Percentiles rank a stretch among this genome's conserved stretches.
These are phyloP conservation scores for Citrus cavaleriei DNA, from an alignment of 345 rosid species.

Conservation along the genomic window DNA sequence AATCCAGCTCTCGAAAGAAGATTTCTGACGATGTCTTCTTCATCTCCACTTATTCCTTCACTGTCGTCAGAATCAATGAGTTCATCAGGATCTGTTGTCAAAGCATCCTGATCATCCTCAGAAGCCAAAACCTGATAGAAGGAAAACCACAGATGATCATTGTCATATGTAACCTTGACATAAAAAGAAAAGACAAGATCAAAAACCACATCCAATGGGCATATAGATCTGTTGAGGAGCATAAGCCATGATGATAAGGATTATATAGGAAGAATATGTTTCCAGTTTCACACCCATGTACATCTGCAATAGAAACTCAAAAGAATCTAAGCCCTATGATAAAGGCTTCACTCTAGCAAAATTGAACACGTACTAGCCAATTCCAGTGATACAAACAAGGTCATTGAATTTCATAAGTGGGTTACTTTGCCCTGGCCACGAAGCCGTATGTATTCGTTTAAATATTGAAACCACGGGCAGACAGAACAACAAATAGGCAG, in stretches of 20 bases:
- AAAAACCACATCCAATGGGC: neutral
- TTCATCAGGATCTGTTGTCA: constrained; percentile 99
- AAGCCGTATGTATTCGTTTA: neutral
- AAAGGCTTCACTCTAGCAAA: neutral
- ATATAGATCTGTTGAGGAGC: neutral
- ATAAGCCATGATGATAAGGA: neutral
- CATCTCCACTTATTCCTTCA: constrained; percentile 94
- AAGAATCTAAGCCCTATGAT: neutral
- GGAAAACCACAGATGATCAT: constrained; percentile 13
- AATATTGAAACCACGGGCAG: neutral
- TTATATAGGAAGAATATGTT: neutral
- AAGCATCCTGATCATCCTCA: constrained; percentile 96
- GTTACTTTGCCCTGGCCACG: neutral
- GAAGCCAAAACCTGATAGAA: constrained; percentile 82
- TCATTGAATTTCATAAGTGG: neutral
- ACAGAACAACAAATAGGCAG: neutral
- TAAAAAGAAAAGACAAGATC: neutral
- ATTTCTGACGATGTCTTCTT: constrained; percentile 94
- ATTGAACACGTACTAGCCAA: neutral
- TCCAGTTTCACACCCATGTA: neutral
- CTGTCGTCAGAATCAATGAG: constrained; percentile 97
- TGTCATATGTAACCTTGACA: constrained; percentile 3
- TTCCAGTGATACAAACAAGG: neutral
- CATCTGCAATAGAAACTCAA: neutral
- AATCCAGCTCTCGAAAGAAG: constrained; percentile 98